Conservation (phyloP, 1,284 basidiomycete genomes). For the Calocybe gambosa region DNA sequence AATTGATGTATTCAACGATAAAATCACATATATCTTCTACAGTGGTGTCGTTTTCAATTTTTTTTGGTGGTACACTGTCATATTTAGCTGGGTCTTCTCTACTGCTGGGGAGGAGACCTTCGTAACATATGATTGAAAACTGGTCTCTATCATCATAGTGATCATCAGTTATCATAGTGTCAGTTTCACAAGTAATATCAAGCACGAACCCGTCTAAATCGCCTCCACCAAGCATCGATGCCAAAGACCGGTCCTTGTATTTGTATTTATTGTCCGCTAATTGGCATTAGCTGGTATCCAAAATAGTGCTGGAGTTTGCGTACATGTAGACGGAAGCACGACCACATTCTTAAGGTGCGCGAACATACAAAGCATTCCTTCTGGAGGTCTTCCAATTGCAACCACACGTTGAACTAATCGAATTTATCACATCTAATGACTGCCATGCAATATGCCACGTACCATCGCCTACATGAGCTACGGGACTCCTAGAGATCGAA, state of each 20-base stretch:
- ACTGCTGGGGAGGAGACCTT: slow-evolving; percentile 44
- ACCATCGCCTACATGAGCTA: slow-evolving; percentile 71
- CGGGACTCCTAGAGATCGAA: slow-evolving; percentile 62
- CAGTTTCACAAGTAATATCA: neutral
- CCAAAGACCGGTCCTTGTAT: slow-evolving; percentile 40
- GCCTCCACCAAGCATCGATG: slow-evolving; percentile 66
- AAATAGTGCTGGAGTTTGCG: slow-evolving; percentile 13
- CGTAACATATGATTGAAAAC: slow-evolving; percentile 47
- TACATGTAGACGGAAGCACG: slow-evolving; percentile 64
- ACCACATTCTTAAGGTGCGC: slow-evolving; percentile 63
- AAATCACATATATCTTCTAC: slow-evolving; percentile 78
- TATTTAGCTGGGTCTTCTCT: slow-evolving; percentile 53
- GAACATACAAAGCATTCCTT: slow-evolving; percentile 51
- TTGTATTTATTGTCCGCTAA: slow-evolving; percentile 32
- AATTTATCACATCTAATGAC: slow-evolving; percentile 5
- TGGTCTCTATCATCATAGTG: slow-evolving; percentile 36
- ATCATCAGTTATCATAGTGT: slow-evolving; percentile 2
- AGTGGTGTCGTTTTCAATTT: slow-evolving; percentile 49
- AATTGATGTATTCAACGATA: slow-evolving; percentile 77
- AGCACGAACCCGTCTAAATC: slow-evolving; percentile 63
- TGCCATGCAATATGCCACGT: neutral
- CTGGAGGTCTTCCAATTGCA: slow-evolving; percentile 67
- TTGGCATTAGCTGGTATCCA: neutral
- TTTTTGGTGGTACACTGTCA: slow-evolving; percentile 29
- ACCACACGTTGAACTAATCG: slow-evolving; percentile 57